Base-by-base conservation (phyloP, 108 stramenopile species). In the Cyclotella distinguenda region DNA sequence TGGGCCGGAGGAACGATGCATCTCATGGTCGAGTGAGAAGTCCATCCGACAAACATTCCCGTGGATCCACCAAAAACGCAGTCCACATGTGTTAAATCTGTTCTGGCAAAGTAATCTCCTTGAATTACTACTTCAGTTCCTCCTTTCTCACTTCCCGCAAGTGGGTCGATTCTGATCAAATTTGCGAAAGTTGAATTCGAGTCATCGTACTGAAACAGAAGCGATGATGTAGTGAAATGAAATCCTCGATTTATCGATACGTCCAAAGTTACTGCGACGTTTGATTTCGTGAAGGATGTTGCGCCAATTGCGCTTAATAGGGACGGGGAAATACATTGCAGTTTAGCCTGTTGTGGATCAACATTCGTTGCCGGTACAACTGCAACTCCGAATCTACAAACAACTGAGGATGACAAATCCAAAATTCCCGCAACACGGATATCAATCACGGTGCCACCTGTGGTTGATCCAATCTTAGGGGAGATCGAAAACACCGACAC, bases 381-480 rank as follows among this genome's bases (percentile, higher is more conserved):
- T 34, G 55, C 55, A 16, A 26, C 55, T 12, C 55, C 55, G 34
- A 56, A 56, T 56, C 55, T 18, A 36, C 55, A 56, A 9, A 56
- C 12, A 12, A 38, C 19, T 13, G 55, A 13, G 4, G n/a, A 18
- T 6, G 16, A 22, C 4, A 36, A 7, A 21, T 56, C 34, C 15
- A 7, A 15, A 21, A 36, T 36, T 7, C 55, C 55, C 34, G 32
- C 7, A 6, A 32, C 55, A 36, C 18, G 34, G 4, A 56, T 6
- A 18, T 10, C 16, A 7, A 56, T 21, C 11, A 13, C 11, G 11
- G 55, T 36, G 3, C 55, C 55, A 16, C 55, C 55, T 18, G 32
- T 9, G 7, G 18, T 8, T 18, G 55, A 27, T 6, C 55, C 55
- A 4, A 18, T 56, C 10, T 8, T 7, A n/a, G 55, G 55, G 6